phyloP scores from a whole-genome alignment of 179 eudicot species.

The Vitellaria paradoxa region DNA sequence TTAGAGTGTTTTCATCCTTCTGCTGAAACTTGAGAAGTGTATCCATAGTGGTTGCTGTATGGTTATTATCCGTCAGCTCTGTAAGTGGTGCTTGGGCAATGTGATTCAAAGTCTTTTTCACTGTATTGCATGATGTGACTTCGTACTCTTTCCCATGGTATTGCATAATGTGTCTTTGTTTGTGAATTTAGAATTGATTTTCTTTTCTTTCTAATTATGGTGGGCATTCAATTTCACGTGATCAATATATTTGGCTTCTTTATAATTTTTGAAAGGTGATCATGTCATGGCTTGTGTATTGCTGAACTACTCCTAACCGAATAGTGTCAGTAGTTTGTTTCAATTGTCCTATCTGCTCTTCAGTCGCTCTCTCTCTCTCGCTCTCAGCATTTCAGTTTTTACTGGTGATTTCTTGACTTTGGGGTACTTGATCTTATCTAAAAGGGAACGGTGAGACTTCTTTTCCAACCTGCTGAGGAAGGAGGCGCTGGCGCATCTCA shows the following conservation, averaged over 20 bases:
- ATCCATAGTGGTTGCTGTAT: neutral
- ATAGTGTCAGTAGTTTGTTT: neutral
- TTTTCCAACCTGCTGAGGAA: slow-evolving; percentile 96
- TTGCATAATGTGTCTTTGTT: neutral
- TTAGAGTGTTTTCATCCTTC: neutral
- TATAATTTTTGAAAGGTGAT: neutral
- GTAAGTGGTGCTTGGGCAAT: neutral
- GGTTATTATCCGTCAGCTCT: neutral
- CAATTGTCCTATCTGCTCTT: neutral
- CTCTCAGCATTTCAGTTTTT: neutral
- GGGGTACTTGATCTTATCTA: slow-evolving; percentile 2
- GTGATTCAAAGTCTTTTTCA: no score
- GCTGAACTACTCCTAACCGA: neutral
- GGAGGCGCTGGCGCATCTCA: slow-evolving; percentile 90
- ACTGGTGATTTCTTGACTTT: slow-evolving; percentile 5
- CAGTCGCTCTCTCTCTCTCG: neutral
- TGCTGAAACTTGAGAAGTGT: neutral
- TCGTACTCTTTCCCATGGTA: no score
- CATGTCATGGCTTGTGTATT: neutral
- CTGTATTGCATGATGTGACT: no score
- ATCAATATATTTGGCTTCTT: neutral
- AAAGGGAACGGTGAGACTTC: slow-evolving; percentile 85
- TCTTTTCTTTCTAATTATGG: neutral
- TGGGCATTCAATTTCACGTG: neutral
- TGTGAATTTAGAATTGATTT: neutral